Conservation (phyloP, 495 filamentous ascomycete species). For the Penicillium canariense region DNA sequence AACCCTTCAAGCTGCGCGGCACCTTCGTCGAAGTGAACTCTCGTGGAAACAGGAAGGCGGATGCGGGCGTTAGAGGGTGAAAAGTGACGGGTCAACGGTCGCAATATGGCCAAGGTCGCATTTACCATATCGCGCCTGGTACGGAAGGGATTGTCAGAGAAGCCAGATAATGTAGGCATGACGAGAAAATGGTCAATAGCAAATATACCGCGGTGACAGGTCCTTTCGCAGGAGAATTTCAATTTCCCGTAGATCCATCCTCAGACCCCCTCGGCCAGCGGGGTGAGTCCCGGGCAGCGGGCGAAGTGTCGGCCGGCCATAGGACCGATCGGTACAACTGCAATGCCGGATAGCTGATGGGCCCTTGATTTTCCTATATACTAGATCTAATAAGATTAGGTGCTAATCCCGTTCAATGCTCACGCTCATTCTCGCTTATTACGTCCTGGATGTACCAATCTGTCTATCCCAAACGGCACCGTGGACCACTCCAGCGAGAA, state of each 20-base stretch:
- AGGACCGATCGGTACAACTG: neutral
- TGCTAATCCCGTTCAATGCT: too few relatives aligned
- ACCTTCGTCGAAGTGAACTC: slow-evolving; percentile 19
- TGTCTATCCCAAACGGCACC: neutral
- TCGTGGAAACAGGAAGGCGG: slow-evolving; percentile 18
- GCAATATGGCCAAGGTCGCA: slow-evolving; percentile 14
- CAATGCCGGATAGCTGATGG: neutral
- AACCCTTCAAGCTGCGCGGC: slow-evolving; percentile 26
- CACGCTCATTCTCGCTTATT: neutral
- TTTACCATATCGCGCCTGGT: slow-evolving; percentile 14
- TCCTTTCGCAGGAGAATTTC: too few relatives aligned
- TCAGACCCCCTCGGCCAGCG: neutral
- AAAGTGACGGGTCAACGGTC: slow-evolving; percentile 14
- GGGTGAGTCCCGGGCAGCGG: neutral
- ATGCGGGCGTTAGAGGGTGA: slow-evolving; percentile 13
- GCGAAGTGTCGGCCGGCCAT: neutral
- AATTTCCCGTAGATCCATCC: too few relatives aligned
- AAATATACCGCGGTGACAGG: too few relatives aligned
- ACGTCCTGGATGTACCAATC: neutral
- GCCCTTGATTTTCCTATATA: neutral
- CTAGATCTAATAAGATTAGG: neutral
- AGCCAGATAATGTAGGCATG: slow-evolving; percentile 11
- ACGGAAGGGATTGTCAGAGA: slow-evolving; percentile 11
- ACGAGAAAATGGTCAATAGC: too few relatives aligned
- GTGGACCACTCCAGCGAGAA: neutral